These are phyloP conservation scores for Globisporangium apiculatum DNA, from an alignment of 352 stramenopile genomes.

Conservation along the genomic window DNA sequence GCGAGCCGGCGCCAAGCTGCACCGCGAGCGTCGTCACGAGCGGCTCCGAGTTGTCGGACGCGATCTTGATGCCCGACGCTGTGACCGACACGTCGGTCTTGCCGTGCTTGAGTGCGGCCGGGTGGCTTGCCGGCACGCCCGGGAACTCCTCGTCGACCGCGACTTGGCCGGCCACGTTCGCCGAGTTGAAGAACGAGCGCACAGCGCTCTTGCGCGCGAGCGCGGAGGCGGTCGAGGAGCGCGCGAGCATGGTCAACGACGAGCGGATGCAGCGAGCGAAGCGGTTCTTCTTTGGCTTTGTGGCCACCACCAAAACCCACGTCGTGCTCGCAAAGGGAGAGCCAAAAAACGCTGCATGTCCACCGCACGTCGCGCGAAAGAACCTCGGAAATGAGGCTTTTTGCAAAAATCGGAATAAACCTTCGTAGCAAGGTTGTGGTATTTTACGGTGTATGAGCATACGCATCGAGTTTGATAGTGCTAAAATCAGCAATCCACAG, in stretches of 20 bases:
- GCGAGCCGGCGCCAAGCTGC: slow-evolving; percentile 49
- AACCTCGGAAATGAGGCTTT: too few species aligned
- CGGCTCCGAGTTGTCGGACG: slow-evolving; percentile 40
- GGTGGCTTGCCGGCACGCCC: slow-evolving; percentile 27
- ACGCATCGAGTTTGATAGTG: too few species aligned
- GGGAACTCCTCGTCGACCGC: slow-evolving; percentile 62
- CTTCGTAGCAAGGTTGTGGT: too few species aligned
- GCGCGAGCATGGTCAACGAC: slow-evolving; percentile 19
- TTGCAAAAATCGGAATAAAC: too few species aligned
- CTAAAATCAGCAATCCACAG: too few species aligned
- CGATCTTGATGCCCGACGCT: slow-evolving; percentile 48
- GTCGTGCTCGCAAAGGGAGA: not conserved
- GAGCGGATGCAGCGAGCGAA: not conserved
- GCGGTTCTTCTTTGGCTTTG: slow-evolving; percentile 9
- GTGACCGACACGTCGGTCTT: slow-evolving; percentile 29
- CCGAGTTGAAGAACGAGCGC: slow-evolving; percentile 63
- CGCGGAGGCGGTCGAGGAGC: slow-evolving; percentile 27
- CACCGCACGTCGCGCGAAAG: not conserved
- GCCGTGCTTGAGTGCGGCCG: slow-evolving; percentile 25
- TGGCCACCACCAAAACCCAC: slow-evolving; percentile 28
- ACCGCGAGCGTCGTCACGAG: slow-evolving; percentile 57
- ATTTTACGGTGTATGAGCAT: too few species aligned
- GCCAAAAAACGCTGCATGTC: not conserved
- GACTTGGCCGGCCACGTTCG: slow-evolving; percentile 49
- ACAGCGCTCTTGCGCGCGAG: slow-evolving; percentile 15